These are phyloP conservation scores for Apiosordaria backusii DNA, from an alignment of 495 filamentous ascomycete genomes.

Conservation along the genomic window DNA sequence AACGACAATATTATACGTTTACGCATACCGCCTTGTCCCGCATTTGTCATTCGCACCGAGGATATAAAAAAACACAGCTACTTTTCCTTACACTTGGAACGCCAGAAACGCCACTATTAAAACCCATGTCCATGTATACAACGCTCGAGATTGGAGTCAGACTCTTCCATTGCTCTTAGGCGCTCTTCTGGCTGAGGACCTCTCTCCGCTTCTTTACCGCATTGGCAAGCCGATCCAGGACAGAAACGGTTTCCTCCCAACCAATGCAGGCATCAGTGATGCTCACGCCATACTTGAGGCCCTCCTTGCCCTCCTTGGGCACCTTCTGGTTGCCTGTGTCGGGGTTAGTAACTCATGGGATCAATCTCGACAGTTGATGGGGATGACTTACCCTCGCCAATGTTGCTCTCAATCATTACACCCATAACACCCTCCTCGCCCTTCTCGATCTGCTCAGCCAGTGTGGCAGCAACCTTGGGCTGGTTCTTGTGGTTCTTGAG, in stretches of 20 bases:
- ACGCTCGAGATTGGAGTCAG: background rate
- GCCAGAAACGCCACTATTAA: background rate
- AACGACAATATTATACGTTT: too few relatives aligned
- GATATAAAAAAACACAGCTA: background rate
- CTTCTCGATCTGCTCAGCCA: constrained; percentile 79
- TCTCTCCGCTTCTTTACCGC: constrained; percentile 70
- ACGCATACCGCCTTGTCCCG: too few relatives aligned
- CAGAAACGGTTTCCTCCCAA: constrained; percentile 86
- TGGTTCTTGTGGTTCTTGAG: constrained; percentile 96
- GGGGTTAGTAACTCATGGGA: constrained; percentile 17
- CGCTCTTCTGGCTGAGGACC: constrained; percentile 28
- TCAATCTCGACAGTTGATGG: background rate
- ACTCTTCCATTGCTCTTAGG: background rate
- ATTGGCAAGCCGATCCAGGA: constrained; percentile 74
- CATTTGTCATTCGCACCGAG: background rate
- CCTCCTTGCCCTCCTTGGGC: constrained; percentile 78
- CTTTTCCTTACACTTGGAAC: constrained; percentile 8
- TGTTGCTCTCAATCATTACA: constrained; percentile 98
- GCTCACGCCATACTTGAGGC: constrained; percentile 89
- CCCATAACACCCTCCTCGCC: constrained; percentile 92
- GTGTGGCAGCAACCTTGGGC: constrained; percentile 80
- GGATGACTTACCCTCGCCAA: constrained; percentile 71
- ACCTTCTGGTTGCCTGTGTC: constrained; percentile 81
- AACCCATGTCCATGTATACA: background rate
- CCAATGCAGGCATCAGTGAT: constrained; percentile 98